Conservation (phyloP, 169 alveolate genomes). For the Plasmodium chabaudi region DNA sequence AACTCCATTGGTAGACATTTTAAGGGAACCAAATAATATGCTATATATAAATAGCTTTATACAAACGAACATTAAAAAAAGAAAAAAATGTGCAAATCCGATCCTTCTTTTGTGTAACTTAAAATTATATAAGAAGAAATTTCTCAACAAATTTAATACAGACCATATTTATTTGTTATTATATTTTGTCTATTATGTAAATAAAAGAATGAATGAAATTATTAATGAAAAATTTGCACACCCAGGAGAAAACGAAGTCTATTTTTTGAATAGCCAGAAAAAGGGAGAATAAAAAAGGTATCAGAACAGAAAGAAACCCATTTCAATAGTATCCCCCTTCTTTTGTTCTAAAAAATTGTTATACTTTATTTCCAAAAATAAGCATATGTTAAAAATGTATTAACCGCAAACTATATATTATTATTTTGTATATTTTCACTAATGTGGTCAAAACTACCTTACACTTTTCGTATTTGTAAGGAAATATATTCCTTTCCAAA, state of each 20-base stretch:
- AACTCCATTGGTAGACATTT: too few species aligned
- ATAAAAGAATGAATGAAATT: constrained; percentile 18
- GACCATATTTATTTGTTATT: constrained; percentile 59
- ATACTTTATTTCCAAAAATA: too few species aligned
- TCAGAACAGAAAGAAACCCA: neutral
- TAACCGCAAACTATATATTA: too few species aligned
- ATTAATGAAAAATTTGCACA: neutral
- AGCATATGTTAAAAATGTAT: too few species aligned
- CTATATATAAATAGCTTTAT: neutral
- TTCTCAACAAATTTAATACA: constrained; percentile 64
- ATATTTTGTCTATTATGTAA: constrained; percentile 53
- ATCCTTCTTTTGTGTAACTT: constrained; percentile 49
- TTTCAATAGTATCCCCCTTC: too few species aligned
- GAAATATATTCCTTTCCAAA: too few species aligned
- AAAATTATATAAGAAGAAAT: constrained; percentile 59
- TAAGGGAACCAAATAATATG: too few species aligned
- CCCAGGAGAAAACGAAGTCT: too few species aligned
- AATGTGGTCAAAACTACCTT: too few species aligned
- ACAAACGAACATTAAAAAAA: constrained; percentile 1
- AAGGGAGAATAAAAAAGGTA: neutral
- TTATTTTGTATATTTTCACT: too few species aligned
- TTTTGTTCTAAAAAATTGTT: too few species aligned
- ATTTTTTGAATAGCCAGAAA: neutral
- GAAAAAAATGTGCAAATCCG: neutral
- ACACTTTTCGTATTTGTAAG: too few species aligned